phyloP scores from a whole-genome alignment of 176 grass and related monocot genomes.

The Pontederia crassipes region DNA sequence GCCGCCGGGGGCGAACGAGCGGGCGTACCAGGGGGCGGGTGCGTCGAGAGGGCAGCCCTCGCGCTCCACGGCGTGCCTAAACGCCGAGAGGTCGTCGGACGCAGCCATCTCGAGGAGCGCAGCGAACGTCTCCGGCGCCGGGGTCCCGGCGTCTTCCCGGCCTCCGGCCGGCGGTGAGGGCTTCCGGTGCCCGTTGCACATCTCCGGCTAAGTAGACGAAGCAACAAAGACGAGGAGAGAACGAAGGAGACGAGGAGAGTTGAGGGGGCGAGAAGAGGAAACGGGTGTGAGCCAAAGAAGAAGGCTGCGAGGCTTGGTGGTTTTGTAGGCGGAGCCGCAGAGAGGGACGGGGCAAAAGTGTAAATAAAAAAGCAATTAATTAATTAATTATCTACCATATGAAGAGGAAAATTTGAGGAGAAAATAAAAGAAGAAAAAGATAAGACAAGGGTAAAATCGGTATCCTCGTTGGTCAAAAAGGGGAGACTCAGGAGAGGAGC shows the following conservation, averaged over 20 bases:
- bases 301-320: neutral
- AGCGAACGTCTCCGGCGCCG: slow-evolving; percentile 3
- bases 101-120: slow-evolving; percentile 68
- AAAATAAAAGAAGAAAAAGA: neutral
- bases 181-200: slow-evolving; percentile 73
- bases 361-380: neutral
- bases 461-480: too few relatives aligned
- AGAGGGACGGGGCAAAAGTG: neutral
- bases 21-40: slow-evolving; percentile 42
- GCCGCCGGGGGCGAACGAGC: slow-evolving; percentile 17
- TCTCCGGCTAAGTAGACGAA: slow-evolving; percentile 10
- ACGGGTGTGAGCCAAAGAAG: neutral
- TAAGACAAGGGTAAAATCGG: too few relatives aligned
- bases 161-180: slow-evolving; percentile 19
- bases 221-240: neutral
- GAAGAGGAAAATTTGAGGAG: neutral
- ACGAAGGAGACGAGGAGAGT: neutral
- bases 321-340: neutral
- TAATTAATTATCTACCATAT: neutral
- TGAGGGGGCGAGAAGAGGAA: neutral
- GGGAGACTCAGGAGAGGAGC: too few relatives aligned
- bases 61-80: slow-evolving; percentile 45
- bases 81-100: slow-evolving; percentile 42
- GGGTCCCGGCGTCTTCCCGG: neutral
- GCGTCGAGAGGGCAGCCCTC: slow-evolving; percentile 20